Base-by-base conservation (phyloP, 78 protist genomes). In the Salpingoeca rosetta region DNA sequence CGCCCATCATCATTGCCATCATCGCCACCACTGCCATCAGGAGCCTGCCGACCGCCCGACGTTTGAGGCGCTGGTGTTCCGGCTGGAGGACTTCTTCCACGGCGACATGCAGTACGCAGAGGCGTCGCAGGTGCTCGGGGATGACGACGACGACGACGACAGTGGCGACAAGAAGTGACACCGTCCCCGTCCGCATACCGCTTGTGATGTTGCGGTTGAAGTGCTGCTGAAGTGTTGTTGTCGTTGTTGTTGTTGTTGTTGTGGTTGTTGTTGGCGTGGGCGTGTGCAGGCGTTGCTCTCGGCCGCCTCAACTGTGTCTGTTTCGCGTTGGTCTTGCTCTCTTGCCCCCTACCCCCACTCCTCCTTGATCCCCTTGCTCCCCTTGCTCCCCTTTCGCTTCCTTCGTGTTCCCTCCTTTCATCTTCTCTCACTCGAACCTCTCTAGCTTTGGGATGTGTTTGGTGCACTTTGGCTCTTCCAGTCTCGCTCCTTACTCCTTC, bases 1-100 rank as follows among this genome's bases (percentile, higher is more conserved):
- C n/a, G n/a, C n/a, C n/a, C n/a, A n/a, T n/a, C n/a, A n/a, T n/a
- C n/a, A n/a, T n/a, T n/a, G n/a, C n/a, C n/a, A n/a, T n/a, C n/a
- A n/a, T n/a, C n/a, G n/a, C n/a, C n/a, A n/a, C n/a, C n/a, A n/a
- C n/a, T n/a, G n/a, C n/a, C n/a, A n/a, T n/a, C n/a, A 40, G 39
- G 42, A 25, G 27, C 85, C 85, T 12, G 3, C 38, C n/a, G 85
- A 83, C 44, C 73, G 85, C 10, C 85, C 85, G 3, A 44, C 85
- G n/a, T 83, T 83, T 83, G 85, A 44, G 10, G n/a, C 45, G 24
- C 65, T 83, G 12, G 7, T 12, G 44, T 83, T 65, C 43, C 73
- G 10, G 10, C 72, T 83, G 36, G 85, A 83, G 12, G 85, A 83
- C 65, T 51, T 51, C 17, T 51, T 51, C 65, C 65, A 51, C 17